Evolutionary conservation across 257 asterid genomes (phyloP).

Genomic region (Verbascum thapsus): DNA sequence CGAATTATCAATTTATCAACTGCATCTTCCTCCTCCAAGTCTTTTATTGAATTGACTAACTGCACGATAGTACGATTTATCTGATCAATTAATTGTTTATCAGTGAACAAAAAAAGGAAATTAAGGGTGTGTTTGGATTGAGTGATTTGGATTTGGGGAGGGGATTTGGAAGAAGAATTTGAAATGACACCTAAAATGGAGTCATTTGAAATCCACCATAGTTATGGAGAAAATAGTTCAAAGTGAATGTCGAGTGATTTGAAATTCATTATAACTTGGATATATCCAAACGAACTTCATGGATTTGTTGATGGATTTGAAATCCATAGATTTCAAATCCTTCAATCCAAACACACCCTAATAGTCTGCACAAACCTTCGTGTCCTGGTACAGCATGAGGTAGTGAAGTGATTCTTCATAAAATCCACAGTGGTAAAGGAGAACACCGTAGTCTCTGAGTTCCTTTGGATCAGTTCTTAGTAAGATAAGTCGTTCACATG

Average conservation of each 20-base stretch:
- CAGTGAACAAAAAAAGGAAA: slow-evolving; percentile 6
- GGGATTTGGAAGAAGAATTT: too few relatives aligned
- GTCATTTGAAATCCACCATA: too few relatives aligned
- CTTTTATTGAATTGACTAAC: slow-evolving; percentile 34
- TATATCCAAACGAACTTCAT: too few relatives aligned
- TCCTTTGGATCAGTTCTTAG: slow-evolving; percentile 62
- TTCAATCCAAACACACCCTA: too few relatives aligned
- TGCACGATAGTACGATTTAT: slow-evolving; percentile 33
- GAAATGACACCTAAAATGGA: too few relatives aligned
- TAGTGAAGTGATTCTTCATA: slow-evolving; percentile 63
- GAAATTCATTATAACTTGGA: too few relatives aligned
- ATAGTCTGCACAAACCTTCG: slow-evolving; percentile 38
- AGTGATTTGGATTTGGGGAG: too few relatives aligned
- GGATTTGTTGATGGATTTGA: too few relatives aligned
- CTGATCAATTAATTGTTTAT: slow-evolving; percentile 20
- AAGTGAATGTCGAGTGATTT: too few relatives aligned
- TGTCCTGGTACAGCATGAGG: slow-evolving; percentile 57
- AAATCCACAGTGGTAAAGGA: slow-evolving; percentile 83
- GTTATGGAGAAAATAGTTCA: too few relatives aligned
- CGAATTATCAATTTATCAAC: slow-evolving; percentile 63
- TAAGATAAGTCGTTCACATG: slow-evolving; percentile 82
- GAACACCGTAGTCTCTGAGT: slow-evolving; percentile 70
- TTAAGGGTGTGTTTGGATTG: too few relatives aligned
- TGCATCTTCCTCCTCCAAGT: slow-evolving; percentile 66
- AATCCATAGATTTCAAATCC: too few relatives aligned